These are phyloP conservation scores for Paragyromitra xinjiangensis DNA, from an alignment of 495 filamentous ascomycete genomes.

Conservation along the genomic window DNA sequence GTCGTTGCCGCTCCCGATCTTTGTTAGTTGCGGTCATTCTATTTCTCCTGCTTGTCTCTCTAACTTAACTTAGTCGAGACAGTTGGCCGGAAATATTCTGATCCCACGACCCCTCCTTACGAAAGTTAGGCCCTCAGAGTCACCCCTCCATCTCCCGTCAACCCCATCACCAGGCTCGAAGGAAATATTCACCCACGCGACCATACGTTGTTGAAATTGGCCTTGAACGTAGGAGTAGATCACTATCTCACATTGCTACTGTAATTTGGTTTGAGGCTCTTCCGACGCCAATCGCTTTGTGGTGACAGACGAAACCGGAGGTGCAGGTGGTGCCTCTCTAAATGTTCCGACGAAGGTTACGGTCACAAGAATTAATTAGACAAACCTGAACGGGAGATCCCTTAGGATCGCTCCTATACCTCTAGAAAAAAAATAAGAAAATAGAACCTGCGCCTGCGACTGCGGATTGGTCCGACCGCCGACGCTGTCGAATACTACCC, in stretches of 20 bases:
- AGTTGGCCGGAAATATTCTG: slow-evolving; percentile 23
- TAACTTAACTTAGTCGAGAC: slow-evolving; percentile 24
- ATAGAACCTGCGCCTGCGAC: slow-evolving; percentile 18
- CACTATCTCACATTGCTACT: slow-evolving; percentile 8
- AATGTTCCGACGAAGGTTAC: slow-evolving; percentile 55
- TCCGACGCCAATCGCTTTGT: slow-evolving; percentile 33
- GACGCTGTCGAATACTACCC: slow-evolving; percentile 45
- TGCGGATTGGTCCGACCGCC: slow-evolving; percentile 38
- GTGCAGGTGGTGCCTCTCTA: slow-evolving; percentile 55
- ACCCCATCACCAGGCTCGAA: slow-evolving; percentile 26
- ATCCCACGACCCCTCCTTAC: slow-evolving; percentile 14
- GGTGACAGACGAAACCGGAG: slow-evolving; percentile 41
- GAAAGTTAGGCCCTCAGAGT: slow-evolving; percentile 32
- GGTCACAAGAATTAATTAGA: slow-evolving; percentile 48
- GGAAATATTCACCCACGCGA: background rate
- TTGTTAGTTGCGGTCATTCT: slow-evolving; percentile 37
- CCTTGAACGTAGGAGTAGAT: background rate
- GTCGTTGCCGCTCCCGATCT: slow-evolving; percentile 17
- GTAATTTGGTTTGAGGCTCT: slow-evolving; percentile 19
- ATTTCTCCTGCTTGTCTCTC: slow-evolving; percentile 30
- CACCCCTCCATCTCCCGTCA: slow-evolving; percentile 29
- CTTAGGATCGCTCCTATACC: slow-evolving; percentile 13
- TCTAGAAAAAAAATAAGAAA: slow-evolving; percentile 11
- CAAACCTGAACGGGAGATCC: slow-evolving; percentile 41
- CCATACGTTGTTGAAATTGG: slow-evolving; percentile 11